Percentiles rank a stretch among this genome's conserved stretches.
phyloP scores from a whole-genome alignment of 2,329 filamentous ascomycete species.

The Botryotinia globosa region DNA sequence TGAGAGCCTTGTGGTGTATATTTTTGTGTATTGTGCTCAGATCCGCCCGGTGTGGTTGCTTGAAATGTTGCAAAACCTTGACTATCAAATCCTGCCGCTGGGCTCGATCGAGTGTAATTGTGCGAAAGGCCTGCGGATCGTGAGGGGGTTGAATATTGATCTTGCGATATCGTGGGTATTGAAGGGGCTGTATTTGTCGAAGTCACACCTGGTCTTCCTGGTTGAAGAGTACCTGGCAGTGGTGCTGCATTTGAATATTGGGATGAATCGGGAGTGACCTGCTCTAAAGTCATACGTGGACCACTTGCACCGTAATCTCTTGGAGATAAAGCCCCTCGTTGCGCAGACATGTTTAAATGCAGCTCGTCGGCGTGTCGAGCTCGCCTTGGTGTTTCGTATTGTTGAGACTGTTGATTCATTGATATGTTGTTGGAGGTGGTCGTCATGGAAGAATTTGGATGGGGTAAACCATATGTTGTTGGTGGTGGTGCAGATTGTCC shows the following conservation, averaged over 20 bases:
- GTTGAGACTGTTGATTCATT: constrained; percentile 46
- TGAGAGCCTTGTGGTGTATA: constrained; percentile 57
- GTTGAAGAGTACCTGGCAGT: constrained; percentile 61
- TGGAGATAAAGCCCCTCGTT: constrained; percentile 37
- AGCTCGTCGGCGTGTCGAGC: constrained; percentile 54
- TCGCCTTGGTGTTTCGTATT: constrained; percentile 51
- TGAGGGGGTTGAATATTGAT: constrained; percentile 61
- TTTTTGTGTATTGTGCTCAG: constrained; percentile 48
- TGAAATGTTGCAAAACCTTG: constrained; percentile 55
- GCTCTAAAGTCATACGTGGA: constrained; percentile 58
- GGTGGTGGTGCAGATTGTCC: constrained; percentile 39
- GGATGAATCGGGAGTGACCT: constrained; percentile 48
- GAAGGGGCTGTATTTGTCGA: constrained; percentile 56
- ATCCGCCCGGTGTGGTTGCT: constrained; percentile 63
- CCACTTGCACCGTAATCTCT: constrained; percentile 48
- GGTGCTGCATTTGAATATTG: constrained; percentile 47
- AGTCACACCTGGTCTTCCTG: constrained; percentile 52
- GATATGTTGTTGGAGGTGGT: constrained; percentile 29
- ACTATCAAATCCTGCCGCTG: constrained; percentile 57
- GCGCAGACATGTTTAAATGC: constrained; percentile 37
- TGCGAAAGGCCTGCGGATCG: constrained; percentile 68
- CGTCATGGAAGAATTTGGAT: constrained; percentile 27
- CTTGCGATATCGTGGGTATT: constrained; percentile 56
- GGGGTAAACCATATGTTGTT: constrained; percentile 28
- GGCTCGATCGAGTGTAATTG: constrained; percentile 81